phyloP scores from a whole-genome alignment of 1,139 yeast genomes.

The Blastobotrys elegans region DNA sequence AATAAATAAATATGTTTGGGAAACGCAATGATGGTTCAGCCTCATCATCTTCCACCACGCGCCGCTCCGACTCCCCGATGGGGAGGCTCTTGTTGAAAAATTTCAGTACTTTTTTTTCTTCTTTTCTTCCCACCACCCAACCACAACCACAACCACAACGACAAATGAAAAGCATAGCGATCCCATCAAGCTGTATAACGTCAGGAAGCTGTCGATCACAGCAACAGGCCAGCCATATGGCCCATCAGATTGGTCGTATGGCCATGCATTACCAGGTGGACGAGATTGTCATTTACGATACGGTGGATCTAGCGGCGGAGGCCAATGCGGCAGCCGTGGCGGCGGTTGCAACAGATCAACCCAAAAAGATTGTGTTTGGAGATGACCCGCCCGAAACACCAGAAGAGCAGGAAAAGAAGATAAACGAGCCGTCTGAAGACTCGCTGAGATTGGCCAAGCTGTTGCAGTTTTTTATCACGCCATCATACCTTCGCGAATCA shows the following conservation, averaged over 20 bases:
- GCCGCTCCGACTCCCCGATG: neutral
- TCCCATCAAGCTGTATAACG: constrained; percentile 51
- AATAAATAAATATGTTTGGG: no score
- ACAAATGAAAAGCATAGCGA: constrained; percentile 18
- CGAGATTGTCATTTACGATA: constrained; percentile 61
- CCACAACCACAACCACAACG: constrained; percentile 2
- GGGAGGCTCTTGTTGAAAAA: neutral
- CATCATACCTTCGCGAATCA: constrained; percentile 68
- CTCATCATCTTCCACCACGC: neutral
- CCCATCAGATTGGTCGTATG: constrained; percentile 75
- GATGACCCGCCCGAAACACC: constrained; percentile 20
- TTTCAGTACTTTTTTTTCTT: neutral
- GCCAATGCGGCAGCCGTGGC: constrained; percentile 2
- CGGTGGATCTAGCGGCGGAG: constrained; percentile 20
- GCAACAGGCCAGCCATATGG: constrained; percentile 66
- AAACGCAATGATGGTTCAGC: no score
- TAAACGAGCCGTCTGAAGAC: constrained; percentile 32
- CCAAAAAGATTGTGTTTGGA: constrained; percentile 26
- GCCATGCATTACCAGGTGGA: constrained; percentile 64
- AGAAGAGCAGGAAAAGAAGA: constrained; percentile 15
- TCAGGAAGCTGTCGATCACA: constrained; percentile 59
- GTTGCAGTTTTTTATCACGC: constrained; percentile 79
- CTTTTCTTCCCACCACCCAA: neutral
- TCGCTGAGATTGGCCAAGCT: constrained; percentile 61
- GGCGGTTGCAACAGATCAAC: constrained; percentile 11